Evolutionary conservation across 805 yeast species (phyloP).

Genomic region (Starmera pachycereana): DNA sequence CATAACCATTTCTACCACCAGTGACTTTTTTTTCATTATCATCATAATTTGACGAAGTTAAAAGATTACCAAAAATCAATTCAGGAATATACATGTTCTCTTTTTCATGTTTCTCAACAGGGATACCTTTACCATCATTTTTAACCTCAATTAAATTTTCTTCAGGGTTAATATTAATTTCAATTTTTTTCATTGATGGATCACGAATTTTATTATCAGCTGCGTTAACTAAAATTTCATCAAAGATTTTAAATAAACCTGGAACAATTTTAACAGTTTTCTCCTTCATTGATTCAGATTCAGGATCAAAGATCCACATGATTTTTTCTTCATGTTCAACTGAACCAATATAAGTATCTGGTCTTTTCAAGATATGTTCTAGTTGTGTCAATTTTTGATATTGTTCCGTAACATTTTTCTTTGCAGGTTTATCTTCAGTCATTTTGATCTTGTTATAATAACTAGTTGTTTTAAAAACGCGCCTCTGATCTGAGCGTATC

Average conservation of each 20-base stretch:
- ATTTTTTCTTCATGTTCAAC: slow-evolving; percentile 70
- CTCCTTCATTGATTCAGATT: slow-evolving; percentile 46
- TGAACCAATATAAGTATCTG: slow-evolving; percentile 96
- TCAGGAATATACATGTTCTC: slow-evolving; percentile 94
- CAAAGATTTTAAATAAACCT: slow-evolving; percentile 92
- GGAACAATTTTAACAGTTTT: slow-evolving; percentile 76
- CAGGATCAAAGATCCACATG: slow-evolving; percentile 81
- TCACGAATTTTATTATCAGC: slow-evolving; percentile 98
- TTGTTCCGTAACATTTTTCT: slow-evolving; percentile 49
- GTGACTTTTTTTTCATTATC: slow-evolving; percentile 93
- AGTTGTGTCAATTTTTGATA: slow-evolving; percentile 92
- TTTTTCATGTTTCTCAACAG: slow-evolving; percentile 84
- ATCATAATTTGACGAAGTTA: slow-evolving; percentile 93
- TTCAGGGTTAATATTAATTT: slow-evolving; percentile 73
- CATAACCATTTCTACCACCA: slow-evolving; percentile 98
- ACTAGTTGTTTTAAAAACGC: no score
- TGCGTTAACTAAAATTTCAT: slow-evolving; percentile 94
- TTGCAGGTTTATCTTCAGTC: slow-evolving; percentile 5
- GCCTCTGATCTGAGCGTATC: no score
- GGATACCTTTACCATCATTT: slow-evolving; percentile 95
- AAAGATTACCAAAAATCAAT: slow-evolving; percentile 86
- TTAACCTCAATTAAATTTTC: slow-evolving; percentile 65
- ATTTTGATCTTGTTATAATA: no score
- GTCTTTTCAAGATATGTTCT: slow-evolving; percentile 93
- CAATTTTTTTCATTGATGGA: slow-evolving; percentile 76